A percentile compares a stretch with the other conserved stretches of the same genome.
Conservation (phyloP, 2,329 filamentous ascomycete species). For the Emmonsia crescens region DNA sequence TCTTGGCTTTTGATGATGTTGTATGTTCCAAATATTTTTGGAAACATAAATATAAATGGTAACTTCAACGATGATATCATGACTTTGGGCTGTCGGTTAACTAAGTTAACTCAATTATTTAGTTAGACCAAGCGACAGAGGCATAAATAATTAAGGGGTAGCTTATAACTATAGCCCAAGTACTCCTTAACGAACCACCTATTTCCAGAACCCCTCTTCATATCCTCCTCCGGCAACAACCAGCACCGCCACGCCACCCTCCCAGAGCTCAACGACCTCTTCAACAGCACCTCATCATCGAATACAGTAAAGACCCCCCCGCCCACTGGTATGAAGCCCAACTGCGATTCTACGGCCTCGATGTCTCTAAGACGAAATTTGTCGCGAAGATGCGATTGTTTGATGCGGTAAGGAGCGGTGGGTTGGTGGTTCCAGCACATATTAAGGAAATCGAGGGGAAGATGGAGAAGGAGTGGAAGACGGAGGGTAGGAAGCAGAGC, state of each 20-base stretch:
- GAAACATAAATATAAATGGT: too few relatives aligned
- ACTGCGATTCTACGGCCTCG: background rate
- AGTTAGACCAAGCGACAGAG: too few relatives aligned
- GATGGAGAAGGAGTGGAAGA: background rate
- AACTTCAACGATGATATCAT: too few relatives aligned
- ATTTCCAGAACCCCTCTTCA: background rate
- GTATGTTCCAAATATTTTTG: too few relatives aligned
- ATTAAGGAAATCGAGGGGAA: background rate
- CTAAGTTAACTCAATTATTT: too few relatives aligned
- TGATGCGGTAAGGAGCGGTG: background rate
- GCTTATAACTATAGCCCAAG: too few relatives aligned
- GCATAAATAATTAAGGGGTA: too few relatives aligned
- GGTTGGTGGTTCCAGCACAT: background rate
- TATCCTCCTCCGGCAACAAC: background rate
- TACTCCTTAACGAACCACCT: too few relatives aligned
- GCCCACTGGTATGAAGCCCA: background rate
- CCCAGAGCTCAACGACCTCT: background rate
- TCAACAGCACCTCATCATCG: background rate
- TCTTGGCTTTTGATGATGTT: conserved; percentile 15
- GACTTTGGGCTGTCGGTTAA: too few relatives aligned
- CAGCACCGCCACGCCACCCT: background rate
- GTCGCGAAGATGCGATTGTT: background rate
- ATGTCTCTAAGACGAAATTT: background rate
- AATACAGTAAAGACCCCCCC: background rate
- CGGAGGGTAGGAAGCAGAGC: background rate